phyloP scores from a whole-genome alignment of 140 eudicot species.

The Cichorium intybus region DNA sequence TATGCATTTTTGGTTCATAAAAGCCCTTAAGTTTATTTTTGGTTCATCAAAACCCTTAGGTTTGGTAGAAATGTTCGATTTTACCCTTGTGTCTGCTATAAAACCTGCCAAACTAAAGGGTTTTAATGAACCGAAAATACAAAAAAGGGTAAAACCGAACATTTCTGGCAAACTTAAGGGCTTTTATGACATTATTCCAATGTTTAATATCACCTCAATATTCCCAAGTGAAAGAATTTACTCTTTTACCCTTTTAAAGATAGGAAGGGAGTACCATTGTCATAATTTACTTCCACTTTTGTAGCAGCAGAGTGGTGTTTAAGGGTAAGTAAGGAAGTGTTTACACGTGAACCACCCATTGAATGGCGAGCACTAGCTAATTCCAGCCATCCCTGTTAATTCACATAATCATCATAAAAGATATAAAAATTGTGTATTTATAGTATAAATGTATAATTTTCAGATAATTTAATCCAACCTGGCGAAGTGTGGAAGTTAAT shows the following conservation, averaged over 20 bases:
- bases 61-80: too few relatives aligned
- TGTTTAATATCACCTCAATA: background rate
- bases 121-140: too few relatives aligned
- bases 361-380: constrained; percentile 86
- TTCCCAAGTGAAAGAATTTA: background rate
- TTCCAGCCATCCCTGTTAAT: constrained; percentile 81
- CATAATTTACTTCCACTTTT: constrained; percentile 38
- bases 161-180: too few relatives aligned
- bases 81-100: too few relatives aligned
- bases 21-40: too few relatives aligned
- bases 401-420: background rate
- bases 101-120: too few relatives aligned
- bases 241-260: background rate
- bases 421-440: background rate
- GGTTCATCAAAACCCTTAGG: too few relatives aligned
- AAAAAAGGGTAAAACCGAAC: too few relatives aligned
- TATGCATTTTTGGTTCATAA: too few relatives aligned
- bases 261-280: constrained; percentile 29
- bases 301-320: constrained; percentile 78
- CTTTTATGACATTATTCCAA: too few relatives aligned
- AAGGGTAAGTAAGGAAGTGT: constrained; percentile 61
- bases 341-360: constrained; percentile 83
- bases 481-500: constrained; percentile 65
- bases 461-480: constrained; percentile 35
- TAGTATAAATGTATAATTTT: background rate